phyloP scores from a whole-genome alignment of 495 filamentous ascomycete genomes.

The Bathelium albidoporum region DNA sequence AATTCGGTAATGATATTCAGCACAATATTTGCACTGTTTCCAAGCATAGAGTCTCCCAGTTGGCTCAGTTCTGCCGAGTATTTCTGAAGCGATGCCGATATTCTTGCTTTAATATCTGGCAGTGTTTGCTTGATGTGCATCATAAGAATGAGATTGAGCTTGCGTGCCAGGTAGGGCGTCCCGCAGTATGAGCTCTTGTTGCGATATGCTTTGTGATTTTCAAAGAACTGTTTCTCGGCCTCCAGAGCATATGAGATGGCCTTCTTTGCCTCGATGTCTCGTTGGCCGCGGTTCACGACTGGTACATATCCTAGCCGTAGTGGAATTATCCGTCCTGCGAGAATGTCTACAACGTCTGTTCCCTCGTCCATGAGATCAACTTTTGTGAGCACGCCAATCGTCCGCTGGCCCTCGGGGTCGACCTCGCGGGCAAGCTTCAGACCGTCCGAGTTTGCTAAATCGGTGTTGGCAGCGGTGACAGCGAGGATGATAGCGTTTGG shows the following conservation, averaged over 20 bases:
- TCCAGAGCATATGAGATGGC: slow-evolving; percentile 88
- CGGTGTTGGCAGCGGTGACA: slow-evolving; percentile 91
- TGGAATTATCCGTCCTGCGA: slow-evolving; percentile 95
- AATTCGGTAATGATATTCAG: slow-evolving; percentile 99
- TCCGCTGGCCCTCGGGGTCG: slow-evolving; percentile 94
- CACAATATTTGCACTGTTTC: slow-evolving; percentile 91
- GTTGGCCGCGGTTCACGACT: slow-evolving; percentile 96
- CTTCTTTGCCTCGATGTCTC: slow-evolving; percentile 96
- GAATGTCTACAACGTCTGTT: slow-evolving; percentile 97
- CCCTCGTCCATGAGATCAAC: slow-evolving; percentile 99
- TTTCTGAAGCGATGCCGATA: slow-evolving; percentile 83
- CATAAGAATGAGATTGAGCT: slow-evolving; percentile 98
- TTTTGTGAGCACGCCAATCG: slow-evolving; percentile 97
- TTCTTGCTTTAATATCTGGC: slow-evolving; percentile 95
- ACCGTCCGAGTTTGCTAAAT: slow-evolving; percentile 97
- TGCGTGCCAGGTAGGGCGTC: slow-evolving; percentile 91
- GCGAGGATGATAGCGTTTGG: slow-evolving; percentile 96
- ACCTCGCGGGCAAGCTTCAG: slow-evolving; percentile 94
- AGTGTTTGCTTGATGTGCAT: slow-evolving; percentile 99
- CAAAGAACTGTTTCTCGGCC: slow-evolving; percentile 93
- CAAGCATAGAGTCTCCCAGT: slow-evolving; percentile 90
- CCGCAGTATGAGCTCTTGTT: slow-evolving; percentile 99
- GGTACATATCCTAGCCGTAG: slow-evolving; percentile 93
- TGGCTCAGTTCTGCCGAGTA: slow-evolving; percentile 71
- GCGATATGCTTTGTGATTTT: slow-evolving; percentile 94